phyloP scores from a whole-genome alignment of 257 asterid species.

The Orobanche coerulescens region DNA sequence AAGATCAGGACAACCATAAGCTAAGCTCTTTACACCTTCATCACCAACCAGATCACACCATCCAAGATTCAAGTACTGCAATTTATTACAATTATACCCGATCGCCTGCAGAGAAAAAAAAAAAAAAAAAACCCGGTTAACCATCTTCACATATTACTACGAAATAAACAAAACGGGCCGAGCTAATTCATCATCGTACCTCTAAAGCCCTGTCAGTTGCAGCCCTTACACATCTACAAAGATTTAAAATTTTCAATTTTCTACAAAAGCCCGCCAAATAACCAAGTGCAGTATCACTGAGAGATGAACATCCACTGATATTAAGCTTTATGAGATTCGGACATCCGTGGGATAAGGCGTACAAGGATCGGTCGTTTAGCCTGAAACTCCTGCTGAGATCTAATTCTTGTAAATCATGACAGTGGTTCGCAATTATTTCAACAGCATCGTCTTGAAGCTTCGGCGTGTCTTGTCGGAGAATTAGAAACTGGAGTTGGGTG shows the following conservation, averaged over 20 bases:
- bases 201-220: constrained; percentile 81
- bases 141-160: neutral
- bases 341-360: constrained; percentile 77
- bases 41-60: constrained; percentile 91
- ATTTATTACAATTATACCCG: constrained; percentile 65
- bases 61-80: constrained; percentile 78
- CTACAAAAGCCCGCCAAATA: constrained; percentile 59
- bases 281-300: constrained; percentile 68
- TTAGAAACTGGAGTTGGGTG: constrained; percentile 62
- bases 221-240: constrained; percentile 83
- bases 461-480: constrained; percentile 72
- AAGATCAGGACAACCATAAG: constrained; percentile 91
- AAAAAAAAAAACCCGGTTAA: neutral
- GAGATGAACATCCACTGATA: constrained; percentile 80
- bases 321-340: constrained; percentile 67
- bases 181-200: constrained; percentile 30
- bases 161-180: neutral
- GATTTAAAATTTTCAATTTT: constrained; percentile 62
- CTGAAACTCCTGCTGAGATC: constrained; percentile 84
- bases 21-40: constrained; percentile 88
- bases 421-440: constrained; percentile 53
- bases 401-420: constrained; percentile 73
- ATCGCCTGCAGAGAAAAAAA: constrained; percentile 51
- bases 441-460: constrained; percentile 74
- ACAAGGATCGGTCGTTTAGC: constrained; percentile 72